These are phyloP conservation scores for Nemania sp. DNA, from an alignment of 2,329 filamentous ascomycete genomes.

Conservation along the genomic window DNA sequence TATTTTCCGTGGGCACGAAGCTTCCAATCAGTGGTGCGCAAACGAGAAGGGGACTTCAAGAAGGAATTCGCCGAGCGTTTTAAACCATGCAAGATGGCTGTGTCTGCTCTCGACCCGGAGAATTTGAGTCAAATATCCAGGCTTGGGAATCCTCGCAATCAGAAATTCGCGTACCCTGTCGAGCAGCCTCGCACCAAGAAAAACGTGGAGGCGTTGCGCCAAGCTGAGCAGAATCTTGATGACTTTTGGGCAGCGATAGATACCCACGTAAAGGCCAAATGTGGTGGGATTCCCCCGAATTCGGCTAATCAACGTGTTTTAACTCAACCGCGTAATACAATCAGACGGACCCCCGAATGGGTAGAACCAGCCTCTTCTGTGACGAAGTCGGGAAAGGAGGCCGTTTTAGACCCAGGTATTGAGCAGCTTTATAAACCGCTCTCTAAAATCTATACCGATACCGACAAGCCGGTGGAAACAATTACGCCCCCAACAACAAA, in stretches of 20 bases:
- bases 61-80: background rate
- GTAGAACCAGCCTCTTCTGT: background rate
- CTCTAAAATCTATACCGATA: background rate
- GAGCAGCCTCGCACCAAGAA: background rate
- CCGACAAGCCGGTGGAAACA: background rate
- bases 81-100: background rate
- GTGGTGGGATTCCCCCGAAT: background rate
- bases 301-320: background rate
- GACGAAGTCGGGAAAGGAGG: background rate
- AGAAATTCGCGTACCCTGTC: background rate
- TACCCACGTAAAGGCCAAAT: background rate
- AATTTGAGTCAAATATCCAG: background rate
- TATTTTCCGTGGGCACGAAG: background rate
- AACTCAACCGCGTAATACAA: background rate
- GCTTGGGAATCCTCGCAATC: background rate
- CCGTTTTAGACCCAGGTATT: background rate
- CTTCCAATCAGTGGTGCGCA: background rate
- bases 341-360: background rate
- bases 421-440: background rate
- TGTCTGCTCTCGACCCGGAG: background rate
- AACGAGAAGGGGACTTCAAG: background rate
- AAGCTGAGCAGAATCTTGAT: background rate
- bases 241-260: background rate
- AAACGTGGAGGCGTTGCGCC: background rate
- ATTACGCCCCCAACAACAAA: background rate